phyloP scores from a whole-genome alignment of 192 early-diverging fungal species.

The Piromyces sp. region DNA sequence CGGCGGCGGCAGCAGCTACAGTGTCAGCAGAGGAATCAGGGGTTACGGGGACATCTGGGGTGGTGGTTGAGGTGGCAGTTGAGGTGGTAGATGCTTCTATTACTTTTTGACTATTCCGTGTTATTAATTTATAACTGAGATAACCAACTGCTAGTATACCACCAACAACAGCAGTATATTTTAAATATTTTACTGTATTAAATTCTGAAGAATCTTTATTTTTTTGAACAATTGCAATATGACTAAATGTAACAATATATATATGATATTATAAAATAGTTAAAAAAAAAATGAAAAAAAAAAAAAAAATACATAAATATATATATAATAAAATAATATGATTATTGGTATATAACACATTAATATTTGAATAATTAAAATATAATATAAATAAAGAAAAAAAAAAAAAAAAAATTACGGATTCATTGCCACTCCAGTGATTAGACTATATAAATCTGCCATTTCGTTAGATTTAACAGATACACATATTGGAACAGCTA shows the following conservation, averaged over 20 bases:
- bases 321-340: no score
- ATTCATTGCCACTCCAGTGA: conserved; percentile 71
- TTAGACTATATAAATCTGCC: conserved; percentile 72
- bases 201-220: not conserved
- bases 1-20: not conserved
- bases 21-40: not conserved
- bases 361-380: no score
- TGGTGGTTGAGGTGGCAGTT: not conserved
- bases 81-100: not conserved
- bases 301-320: no score
- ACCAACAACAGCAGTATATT: not conserved
- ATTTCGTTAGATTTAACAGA: conserved; percentile 69
- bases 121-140: not conserved
- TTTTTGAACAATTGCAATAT: not conserved
- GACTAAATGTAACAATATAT: not conserved
- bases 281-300: no score
- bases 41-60: not conserved
- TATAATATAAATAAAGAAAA: no score
- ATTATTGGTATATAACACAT: not conserved
- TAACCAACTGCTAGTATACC: not conserved
- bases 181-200: not conserved
- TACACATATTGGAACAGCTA: conserved; percentile 77
- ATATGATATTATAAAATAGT: no score
- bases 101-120: not conserved
- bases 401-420: conserved; percentile 25